Conservation (phyloP, 2,329 filamentous ascomycete species). For the Fusarium musae region DNA sequence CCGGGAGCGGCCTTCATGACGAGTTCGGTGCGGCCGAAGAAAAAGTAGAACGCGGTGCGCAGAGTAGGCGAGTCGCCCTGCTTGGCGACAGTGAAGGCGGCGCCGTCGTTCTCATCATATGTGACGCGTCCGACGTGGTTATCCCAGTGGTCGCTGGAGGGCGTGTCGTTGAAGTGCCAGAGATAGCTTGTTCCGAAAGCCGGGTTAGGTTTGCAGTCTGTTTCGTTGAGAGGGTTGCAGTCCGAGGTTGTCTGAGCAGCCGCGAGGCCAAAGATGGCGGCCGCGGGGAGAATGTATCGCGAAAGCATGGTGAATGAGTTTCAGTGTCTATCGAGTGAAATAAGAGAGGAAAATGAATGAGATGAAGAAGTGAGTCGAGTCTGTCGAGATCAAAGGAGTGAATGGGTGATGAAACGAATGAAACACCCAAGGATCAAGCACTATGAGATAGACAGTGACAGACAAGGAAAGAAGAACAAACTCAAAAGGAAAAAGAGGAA, state of each 20-base stretch:
- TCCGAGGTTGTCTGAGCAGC: constrained; percentile 79
- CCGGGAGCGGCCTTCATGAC: constrained; percentile 81
- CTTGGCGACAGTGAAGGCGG: constrained; percentile 76
- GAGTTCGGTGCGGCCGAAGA: constrained; percentile 84
- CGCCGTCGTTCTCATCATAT: constrained; percentile 71
- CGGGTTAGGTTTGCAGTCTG: constrained; percentile 74
- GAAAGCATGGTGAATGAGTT: constrained; percentile 41
- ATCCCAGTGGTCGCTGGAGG: constrained; percentile 71
- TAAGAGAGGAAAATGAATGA: constrained; percentile 1
- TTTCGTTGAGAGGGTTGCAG: constrained; percentile 80
- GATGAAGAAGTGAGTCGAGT: constrained; percentile 9
- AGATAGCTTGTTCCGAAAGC: constrained; percentile 74
- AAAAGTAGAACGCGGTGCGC: constrained; percentile 83
- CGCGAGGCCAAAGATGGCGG: constrained; percentile 58
- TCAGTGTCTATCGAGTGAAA: constrained; percentile 9
- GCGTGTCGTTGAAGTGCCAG: constrained; percentile 73
- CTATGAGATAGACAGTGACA: constrained; percentile 13
- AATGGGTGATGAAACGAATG: constrained; percentile 27
- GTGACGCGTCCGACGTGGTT: constrained; percentile 70
- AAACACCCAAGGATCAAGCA: constrained; percentile 28
- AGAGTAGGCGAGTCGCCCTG: constrained; percentile 82
- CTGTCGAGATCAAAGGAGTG: constrained; percentile 38
- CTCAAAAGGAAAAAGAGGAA: constrained; percentile 17
- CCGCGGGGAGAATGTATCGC: constrained; percentile 46
- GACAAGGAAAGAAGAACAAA: constrained; percentile 25